phyloP scores from a whole-genome alignment of 805 yeast genomes.

The Wickerhamomyces bisporus region DNA sequence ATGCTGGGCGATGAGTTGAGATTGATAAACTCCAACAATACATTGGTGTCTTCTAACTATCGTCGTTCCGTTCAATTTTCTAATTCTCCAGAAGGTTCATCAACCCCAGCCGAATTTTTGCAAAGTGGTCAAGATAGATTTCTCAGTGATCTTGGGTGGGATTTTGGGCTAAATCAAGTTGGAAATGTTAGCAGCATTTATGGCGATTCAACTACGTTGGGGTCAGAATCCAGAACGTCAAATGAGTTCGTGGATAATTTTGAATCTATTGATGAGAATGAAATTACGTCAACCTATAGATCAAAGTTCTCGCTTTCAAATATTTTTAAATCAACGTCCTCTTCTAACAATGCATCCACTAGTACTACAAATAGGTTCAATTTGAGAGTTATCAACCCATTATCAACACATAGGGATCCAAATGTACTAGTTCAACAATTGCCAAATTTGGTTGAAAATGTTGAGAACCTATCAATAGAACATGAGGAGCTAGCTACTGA shows the following conservation, averaged over 20 bases:
- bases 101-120: background rate
- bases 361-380: conserved; percentile 23
- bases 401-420: conserved; percentile 22
- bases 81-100: background rate
- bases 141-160: conserved; percentile 13
- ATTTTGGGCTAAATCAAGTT: conserved; percentile 4
- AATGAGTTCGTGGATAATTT: conserved; percentile 12
- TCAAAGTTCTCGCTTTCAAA: conserved; percentile 17
- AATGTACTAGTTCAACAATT: conserved; percentile 5
- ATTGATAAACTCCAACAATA: conserved; percentile 2
- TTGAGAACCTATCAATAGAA: conserved; percentile 13
- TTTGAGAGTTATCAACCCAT: conserved; percentile 30
- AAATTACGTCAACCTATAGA: background rate
- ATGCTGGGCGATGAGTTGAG: background rate
- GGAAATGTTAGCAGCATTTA: conserved; percentile 8
- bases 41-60: background rate
- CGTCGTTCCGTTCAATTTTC: background rate
- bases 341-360: background rate
- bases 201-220: conserved; percentile 20
- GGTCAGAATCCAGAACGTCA: conserved; percentile 26
- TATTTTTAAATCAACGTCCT: conserved; percentile 17
- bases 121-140: conserved; percentile 6
- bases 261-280: conserved; percentile 1
- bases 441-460: conserved; percentile 13
- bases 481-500: background rate